A percentile compares a stretch with the other conserved stretches of the same genome.
Evolutionary conservation across 2,329 filamentous ascomycete genomes (phyloP).

Genomic region (Mycocentrospora acerina): DNA sequence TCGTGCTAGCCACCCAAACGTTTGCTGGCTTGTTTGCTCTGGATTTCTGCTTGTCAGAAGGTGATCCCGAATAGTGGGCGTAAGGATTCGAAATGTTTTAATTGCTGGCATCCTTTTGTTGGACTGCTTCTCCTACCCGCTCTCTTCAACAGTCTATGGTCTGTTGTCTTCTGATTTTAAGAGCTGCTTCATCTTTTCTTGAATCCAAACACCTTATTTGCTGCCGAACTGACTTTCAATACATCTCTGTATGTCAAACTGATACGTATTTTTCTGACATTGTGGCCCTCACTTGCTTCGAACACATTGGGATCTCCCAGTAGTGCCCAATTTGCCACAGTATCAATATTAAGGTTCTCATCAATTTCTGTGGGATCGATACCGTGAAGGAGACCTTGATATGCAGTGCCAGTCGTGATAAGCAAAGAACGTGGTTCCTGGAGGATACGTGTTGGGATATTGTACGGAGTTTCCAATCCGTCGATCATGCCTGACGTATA

Average conservation of each 20-base stretch:
- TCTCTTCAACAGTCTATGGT: no score
- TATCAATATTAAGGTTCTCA: constrained; percentile 59
- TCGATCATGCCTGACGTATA: not conserved
- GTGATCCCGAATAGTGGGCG: no score
- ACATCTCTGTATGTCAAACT: constrained; percentile 89
- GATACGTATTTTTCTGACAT: constrained; percentile 61
- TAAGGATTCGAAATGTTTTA: no score
- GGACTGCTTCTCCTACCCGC: no score
- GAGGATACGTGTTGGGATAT: constrained; percentile 58
- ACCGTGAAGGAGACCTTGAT: constrained; percentile 72
- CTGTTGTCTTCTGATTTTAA: no score
- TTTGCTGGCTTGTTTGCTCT: no score
- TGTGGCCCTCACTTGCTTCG: constrained; percentile 52
- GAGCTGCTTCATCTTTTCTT: constrained; percentile 9
- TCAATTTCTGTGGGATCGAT: constrained; percentile 69
- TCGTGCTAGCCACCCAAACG: no score
- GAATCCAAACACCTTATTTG: constrained; percentile 33
- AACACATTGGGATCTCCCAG: constrained; percentile 54
- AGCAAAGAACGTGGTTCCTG: constrained; percentile 83
- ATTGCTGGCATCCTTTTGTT: no score
- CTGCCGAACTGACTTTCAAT: constrained; percentile 47
- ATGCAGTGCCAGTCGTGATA: constrained; percentile 68
- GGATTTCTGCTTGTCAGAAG: no score
- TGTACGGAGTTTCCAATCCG: constrained; percentile 8
- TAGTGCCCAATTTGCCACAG: constrained; percentile 69